Percentiles rank a stretch among this genome's conserved stretches.
Evolutionary conservation across 2,329 filamentous ascomycete species (phyloP).

Genomic region (Harringtonia aguacate): DNA sequence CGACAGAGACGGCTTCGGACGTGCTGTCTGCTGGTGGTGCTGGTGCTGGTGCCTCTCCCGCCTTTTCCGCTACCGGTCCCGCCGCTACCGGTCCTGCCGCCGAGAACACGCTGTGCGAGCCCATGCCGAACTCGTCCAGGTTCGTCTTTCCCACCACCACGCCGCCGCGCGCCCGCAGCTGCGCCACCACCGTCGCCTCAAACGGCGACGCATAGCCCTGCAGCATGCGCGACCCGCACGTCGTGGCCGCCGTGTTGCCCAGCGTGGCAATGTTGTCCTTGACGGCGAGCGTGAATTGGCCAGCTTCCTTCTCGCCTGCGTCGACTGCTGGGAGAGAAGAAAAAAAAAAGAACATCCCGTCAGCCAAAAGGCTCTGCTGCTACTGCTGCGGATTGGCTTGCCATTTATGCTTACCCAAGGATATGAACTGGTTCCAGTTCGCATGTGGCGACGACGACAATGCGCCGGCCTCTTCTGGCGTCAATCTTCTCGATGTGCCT

Average conservation of each 20-base stretch:
- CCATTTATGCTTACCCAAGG: neutral
- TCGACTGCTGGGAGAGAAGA: neutral
- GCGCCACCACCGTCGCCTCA: constrained; percentile 66
- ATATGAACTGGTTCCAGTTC: constrained; percentile 14
- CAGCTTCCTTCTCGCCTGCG: too few species aligned
- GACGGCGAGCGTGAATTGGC: constrained; percentile 47
- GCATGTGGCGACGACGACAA: neutral
- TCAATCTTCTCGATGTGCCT: neutral
- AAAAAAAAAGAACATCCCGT: neutral
- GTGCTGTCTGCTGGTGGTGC: too few species aligned
- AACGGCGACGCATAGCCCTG: constrained; percentile 60
- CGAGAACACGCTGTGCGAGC: constrained; percentile 22
- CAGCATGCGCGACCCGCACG: constrained; percentile 70
- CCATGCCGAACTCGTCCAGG: constrained; percentile 56
- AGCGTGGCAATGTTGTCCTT: constrained; percentile 67
- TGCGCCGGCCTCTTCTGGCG: neutral
- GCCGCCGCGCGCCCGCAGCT: constrained; percentile 52
- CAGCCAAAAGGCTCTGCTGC: too few species aligned
- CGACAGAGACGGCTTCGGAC: constrained; percentile 49
- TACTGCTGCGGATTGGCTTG: too few species aligned
- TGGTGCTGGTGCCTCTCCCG: too few species aligned
- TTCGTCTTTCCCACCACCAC: constrained; percentile 70
- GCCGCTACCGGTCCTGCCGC: constrained; percentile 16
- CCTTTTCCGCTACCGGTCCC: constrained; percentile 8
- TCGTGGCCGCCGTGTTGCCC: constrained; percentile 48